Evolutionary conservation across 2,329 filamentous ascomycete genomes (phyloP), one percentile per base, ranked within the genome.

Genomic region (Pleomassaria siparia): DNA sequence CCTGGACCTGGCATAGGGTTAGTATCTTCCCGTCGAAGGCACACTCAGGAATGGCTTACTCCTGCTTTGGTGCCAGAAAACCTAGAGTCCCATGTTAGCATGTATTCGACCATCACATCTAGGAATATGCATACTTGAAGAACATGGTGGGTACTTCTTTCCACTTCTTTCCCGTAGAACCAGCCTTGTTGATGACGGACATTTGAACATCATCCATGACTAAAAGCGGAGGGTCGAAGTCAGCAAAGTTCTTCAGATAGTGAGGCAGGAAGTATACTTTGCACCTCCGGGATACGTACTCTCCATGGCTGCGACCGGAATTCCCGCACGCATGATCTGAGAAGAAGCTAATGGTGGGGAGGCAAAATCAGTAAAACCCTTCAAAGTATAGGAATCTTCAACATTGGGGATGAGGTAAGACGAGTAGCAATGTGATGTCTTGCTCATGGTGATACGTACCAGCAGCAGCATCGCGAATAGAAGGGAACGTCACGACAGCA

Each of bases 141-240:
- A 92, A 91, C 11, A 92, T 77, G 1, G 88, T 91, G 0, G 88
- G 88, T 45, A 80, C 72, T 69, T 91, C 88, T 58, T 86, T 80
- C 88, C 88, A 92, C 35, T 82, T 80, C 13, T 84, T 85, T 7
- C 82, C 80, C 0, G 87, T 90, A 3, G 83, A 82, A 1, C 87
- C 86, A 10, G 86, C 82, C 44, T 84, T 76, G 71, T 94, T 94
- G 63, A 94, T 85, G 0, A 92, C 87, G 54, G 77, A 80, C 89
- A 94, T 94, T 70, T 91, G 88, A 3, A 92, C 86, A 48, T 94
- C 89, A 63, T 94, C 89, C 87, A 94, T 90, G 57, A 94, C n/a
- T n/a, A n/a, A n/a, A n/a, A n/a, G n/a, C n/a, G n/a, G n/a, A n/a
- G n/a, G n/a, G n/a, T n/a, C n/a, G n/a, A n/a, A n/a, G n/a, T n/a